Evolutionary conservation across 495 filamentous ascomycete species (phyloP).

Genomic region (Tuber umbilicatum): DNA sequence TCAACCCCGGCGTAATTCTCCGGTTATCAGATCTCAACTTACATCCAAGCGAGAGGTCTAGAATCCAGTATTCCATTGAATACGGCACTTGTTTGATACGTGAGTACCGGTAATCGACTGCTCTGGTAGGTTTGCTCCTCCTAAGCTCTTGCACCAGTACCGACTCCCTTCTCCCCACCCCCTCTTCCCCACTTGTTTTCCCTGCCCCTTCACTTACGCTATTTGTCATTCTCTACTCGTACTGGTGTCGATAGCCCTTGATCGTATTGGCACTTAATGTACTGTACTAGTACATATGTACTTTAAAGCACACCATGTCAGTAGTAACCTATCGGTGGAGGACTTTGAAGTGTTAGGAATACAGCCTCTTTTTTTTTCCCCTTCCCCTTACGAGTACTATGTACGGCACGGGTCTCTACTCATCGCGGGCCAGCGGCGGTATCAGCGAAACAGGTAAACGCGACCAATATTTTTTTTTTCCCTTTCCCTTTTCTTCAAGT

Average conservation of each 20-base stretch:
- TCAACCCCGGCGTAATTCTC: conserved; percentile 23
- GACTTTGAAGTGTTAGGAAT: neutral
- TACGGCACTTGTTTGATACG: conserved; percentile 5
- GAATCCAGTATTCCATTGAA: conserved; percentile 7
- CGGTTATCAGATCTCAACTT: conserved; percentile 29
- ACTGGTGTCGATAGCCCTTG: neutral
- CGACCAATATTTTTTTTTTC: conserved; percentile 15
- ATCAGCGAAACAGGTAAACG: conserved; percentile 26
- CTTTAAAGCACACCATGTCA: neutral
- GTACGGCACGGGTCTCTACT: conserved; percentile 28
- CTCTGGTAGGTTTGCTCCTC: conserved; percentile 24
- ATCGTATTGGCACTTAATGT: neutral
- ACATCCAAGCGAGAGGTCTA: conserved; percentile 13
- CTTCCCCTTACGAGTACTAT: conserved; percentile 33
- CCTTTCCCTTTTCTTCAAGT: conserved; percentile 5
- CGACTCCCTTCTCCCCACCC: conserved; percentile 7
- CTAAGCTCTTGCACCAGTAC: conserved; percentile 12
- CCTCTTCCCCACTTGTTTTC: conserved; percentile 14
- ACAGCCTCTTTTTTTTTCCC: conserved; percentile 11
- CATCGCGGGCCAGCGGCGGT: conserved; percentile 25
- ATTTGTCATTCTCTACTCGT: conserved; percentile 3
- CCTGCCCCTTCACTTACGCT: conserved; percentile 19
- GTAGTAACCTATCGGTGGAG: neutral
- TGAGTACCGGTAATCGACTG: conserved; percentile 18
- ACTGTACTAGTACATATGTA: no score